These are phyloP conservation scores for Berberis vulgaris DNA, from an alignment of 164 flowering plant genomes.

Conservation along the genomic window DNA sequence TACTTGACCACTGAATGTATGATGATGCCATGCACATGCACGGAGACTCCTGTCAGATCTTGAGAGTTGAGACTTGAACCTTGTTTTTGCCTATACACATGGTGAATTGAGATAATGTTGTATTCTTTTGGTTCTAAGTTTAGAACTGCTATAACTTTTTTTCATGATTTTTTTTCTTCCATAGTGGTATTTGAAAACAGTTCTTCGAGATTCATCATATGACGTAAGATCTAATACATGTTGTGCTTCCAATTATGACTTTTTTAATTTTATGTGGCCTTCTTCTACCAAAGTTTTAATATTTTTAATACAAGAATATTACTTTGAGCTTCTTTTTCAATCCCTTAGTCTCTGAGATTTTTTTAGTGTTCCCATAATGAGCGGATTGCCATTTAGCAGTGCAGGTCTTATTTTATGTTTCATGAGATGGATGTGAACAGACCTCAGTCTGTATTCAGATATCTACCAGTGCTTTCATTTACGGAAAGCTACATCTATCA, in stretches of 20 bases:
- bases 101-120: too few relatives aligned
- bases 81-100: too few relatives aligned
- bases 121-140: too few relatives aligned
- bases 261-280: background rate
- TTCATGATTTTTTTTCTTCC: too few relatives aligned
- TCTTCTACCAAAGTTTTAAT: background rate
- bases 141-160: too few relatives aligned
- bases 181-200: too few relatives aligned
- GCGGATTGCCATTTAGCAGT: conserved; percentile 37
- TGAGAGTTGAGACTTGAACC: too few relatives aligned
- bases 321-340: background rate
- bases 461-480: conserved; percentile 77
- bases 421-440: conserved; percentile 68
- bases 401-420: conserved; percentile 96
- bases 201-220: too few relatives aligned
- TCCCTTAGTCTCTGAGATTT: background rate
- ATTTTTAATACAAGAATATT: background rate
- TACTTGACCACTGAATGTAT: too few relatives aligned
- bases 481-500: conserved; percentile 90
- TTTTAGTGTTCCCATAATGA: background rate
- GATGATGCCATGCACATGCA: too few relatives aligned
- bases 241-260: background rate
- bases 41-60: too few relatives aligned
- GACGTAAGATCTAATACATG: too few relatives aligned
- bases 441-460: conserved; percentile 59